A percentile compares a stretch with the other conserved stretches of the same genome.
These are phyloP conservation scores for Sporisorium iseilematis-ciliati DNA, from an alignment of 1,284 basidiomycete genomes.

Conservation along the genomic window DNA sequence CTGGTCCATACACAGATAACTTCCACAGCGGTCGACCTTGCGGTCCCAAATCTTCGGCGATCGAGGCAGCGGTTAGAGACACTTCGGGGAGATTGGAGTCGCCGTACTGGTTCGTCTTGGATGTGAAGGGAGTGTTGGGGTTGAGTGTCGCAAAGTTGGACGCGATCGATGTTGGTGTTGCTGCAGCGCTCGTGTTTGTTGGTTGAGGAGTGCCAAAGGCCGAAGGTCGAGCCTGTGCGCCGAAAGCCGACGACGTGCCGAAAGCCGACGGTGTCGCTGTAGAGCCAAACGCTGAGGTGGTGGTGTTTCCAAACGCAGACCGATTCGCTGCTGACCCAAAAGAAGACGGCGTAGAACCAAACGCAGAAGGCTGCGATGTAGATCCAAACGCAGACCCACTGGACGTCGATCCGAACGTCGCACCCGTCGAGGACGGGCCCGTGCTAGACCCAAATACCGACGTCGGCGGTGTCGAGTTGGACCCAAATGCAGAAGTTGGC, in stretches of 20 bases:
- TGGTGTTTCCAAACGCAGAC: conserved; percentile 1
- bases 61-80: conserved; percentile 29
- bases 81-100: conserved; percentile 51
- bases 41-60: conserved; percentile 49
- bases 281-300: conserved; percentile 18
- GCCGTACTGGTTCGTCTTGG: conserved; percentile 19
- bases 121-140: conserved; percentile 24
- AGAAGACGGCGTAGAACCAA: conserved; percentile 3
- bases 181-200: neutral
- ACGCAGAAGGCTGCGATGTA: conserved; percentile 4
- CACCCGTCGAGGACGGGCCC: conserved; percentile 2
- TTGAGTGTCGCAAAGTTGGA: conserved; percentile 27
- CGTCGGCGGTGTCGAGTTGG: neutral
- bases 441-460: conserved; percentile 21
- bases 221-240: conserved; percentile 19
- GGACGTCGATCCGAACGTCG: conserved; percentile 6
- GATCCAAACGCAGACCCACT: conserved; percentile 8
- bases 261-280: conserved; percentile 14
- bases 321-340: conserved; percentile 5
- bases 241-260: conserved; percentile 20
- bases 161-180: conserved; percentile 4
- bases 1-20: conserved; percentile 83
- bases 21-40: conserved; percentile 78
- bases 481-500: conserved; percentile 22
- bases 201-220: conserved; percentile 20